Evolutionary conservation across 2,329 filamentous ascomycete genomes (phyloP), one percentile per base, ranked within the genome.

Genomic region (Allantophomopsis lycopodina): DNA sequence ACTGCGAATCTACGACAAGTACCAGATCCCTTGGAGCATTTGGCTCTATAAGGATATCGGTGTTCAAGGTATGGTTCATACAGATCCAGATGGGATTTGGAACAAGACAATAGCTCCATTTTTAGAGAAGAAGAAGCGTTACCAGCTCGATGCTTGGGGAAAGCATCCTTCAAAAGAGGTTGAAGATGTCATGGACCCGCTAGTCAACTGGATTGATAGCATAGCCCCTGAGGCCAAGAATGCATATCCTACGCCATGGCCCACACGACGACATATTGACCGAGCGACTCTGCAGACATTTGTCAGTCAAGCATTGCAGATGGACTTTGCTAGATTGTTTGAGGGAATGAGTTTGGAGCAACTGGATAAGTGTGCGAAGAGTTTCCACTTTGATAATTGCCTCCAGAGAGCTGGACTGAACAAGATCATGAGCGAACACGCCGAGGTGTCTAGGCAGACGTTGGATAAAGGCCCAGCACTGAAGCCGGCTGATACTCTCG

Each of bases 21-120:
- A 68, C 46, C 51, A 60, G 37, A 68, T 69, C 36, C 44, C 50
- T 1, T 77, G 73, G 73, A 67, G 58, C 8, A 76, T 76, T 47
- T 73, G 69, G 68, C 53, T 70, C 0, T 73, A 71, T 55, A 73
- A 73, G 49, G 68, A 73, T 43, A 63, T 73, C 31, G 67, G 68
- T 0, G 61, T 68, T 36, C 67, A 71, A 50, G 69, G 68, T 7
- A 71, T 73, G 68, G 57, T 69, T 1, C 63, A 69, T 42, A 56
- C 65, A 1, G 55, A 57, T 32, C 65, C 66, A 0, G 52, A 64
- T 16, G 64, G 60, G 14, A 47, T 58, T 4, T 72, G 69, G 55
- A 71, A 72, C 55, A 57, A 58, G 16, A 61, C 65, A 5, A 62
- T 75, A 33, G 49, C 58, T 18, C 60, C 64, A 0, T 71, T 75